These are phyloP conservation scores for Neocucurbitaria cava DNA, from an alignment of 2,329 filamentous ascomycete genomes.

Conservation along the genomic window DNA sequence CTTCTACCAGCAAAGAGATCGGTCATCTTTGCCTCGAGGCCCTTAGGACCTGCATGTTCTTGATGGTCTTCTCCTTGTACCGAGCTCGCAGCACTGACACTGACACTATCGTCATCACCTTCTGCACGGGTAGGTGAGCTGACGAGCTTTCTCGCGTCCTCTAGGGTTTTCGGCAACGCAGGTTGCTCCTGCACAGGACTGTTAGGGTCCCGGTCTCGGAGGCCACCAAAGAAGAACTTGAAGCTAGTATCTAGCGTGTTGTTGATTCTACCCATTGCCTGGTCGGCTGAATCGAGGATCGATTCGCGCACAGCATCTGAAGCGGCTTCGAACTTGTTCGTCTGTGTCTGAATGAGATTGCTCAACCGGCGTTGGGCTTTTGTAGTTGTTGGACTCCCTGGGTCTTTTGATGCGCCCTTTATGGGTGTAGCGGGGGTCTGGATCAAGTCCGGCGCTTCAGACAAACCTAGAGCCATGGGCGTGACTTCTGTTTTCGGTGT, in stretches of 20 bases:
- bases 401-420: slow-evolving; percentile 27
- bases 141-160: slow-evolving; percentile 89
- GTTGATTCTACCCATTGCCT: slow-evolving; percentile 89
- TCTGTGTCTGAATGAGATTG: slow-evolving; percentile 83
- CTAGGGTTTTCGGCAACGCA: slow-evolving; percentile 83
- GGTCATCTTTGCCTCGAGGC: slow-evolving; percentile 66
- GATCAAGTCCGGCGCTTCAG: slow-evolving; percentile 47
- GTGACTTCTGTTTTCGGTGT: slow-evolving; percentile 51
- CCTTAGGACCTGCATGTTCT: slow-evolving; percentile 33
- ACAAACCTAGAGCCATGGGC: slow-evolving; percentile 49
- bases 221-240: slow-evolving; percentile 87
- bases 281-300: slow-evolving; percentile 82
- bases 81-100: slow-evolving; percentile 60
- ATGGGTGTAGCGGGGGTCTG: slow-evolving; percentile 48
- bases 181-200: slow-evolving; percentile 43
- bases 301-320: slow-evolving; percentile 77
- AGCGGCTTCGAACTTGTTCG: slow-evolving; percentile 80
- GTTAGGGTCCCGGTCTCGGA: slow-evolving; percentile 70
- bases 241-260: slow-evolving; percentile 91
- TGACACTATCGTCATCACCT: slow-evolving; percentile 59
- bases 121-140: slow-evolving; percentile 67
- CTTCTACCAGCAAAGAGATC: slow-evolving; percentile 74
- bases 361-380: slow-evolving; percentile 78
- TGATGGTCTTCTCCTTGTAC: slow-evolving; percentile 53
- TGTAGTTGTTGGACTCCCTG: slow-evolving; percentile 48